Evolutionary conservation across 2,329 filamentous ascomycete genomes (phyloP).

Genomic region (Allantophomopsis lycopodina): DNA sequence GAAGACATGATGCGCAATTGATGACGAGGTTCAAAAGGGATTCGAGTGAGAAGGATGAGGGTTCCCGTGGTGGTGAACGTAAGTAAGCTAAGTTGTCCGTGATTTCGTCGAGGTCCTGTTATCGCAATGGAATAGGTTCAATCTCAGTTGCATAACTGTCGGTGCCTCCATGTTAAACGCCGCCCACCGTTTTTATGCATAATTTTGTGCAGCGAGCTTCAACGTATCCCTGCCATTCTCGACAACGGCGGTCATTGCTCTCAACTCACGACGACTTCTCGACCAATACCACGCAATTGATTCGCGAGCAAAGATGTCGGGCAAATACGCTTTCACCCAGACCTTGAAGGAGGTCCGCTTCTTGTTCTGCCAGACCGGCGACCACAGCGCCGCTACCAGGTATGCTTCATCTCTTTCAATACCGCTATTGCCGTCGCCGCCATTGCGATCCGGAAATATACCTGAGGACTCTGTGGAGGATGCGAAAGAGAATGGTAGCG

Average conservation of each 20-base stretch:
- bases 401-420: slow-evolving; percentile 27
- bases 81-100: no score
- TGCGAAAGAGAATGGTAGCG: background rate
- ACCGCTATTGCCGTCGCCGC: background rate
- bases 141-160: no score
- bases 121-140: no score
- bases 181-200: slow-evolving; percentile 4
- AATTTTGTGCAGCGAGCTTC: slow-evolving; percentile 8
- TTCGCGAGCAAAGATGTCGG: slow-evolving; percentile 52
- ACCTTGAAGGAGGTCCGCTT: slow-evolving; percentile 92
- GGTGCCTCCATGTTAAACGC: no score
- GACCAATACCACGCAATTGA: background rate
- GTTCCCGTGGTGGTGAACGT: no score
- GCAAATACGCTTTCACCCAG: slow-evolving; percentile 85
- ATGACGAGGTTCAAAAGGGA: background rate
- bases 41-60: background rate
- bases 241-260: background rate
- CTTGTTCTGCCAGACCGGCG: slow-evolving; percentile 88
- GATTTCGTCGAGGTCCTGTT: no score
- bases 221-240: slow-evolving; percentile 3
- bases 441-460: background rate
- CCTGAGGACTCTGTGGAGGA: background rate
- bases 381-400: slow-evolving; percentile 82
- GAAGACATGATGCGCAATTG: slow-evolving; percentile 8
- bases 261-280: no score